phyloP scores from a whole-genome alignment of 371 early-diverging fungal genomes.

The Enterocytospora artemiae region DNA sequence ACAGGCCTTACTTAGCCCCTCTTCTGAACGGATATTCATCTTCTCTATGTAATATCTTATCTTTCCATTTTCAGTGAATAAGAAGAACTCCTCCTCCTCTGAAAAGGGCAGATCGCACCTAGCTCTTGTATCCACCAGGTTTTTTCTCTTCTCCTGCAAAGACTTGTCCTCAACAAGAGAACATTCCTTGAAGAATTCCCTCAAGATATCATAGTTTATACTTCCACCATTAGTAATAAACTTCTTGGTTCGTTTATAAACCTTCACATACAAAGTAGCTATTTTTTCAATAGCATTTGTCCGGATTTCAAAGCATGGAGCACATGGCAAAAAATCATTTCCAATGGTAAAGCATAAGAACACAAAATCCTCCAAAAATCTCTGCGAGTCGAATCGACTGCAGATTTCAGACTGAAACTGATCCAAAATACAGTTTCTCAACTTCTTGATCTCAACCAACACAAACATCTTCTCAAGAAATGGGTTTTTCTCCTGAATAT shows the following conservation, averaged over 20 bases:
- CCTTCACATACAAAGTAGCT: slow-evolving; percentile 21
- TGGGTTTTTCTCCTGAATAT: background rate
- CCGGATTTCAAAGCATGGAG: slow-evolving; percentile 86
- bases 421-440: slow-evolving; percentile 33
- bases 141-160: background rate
- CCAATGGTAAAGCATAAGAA: slow-evolving; percentile 96
- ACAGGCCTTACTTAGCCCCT: slow-evolving; percentile 59
- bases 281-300: slow-evolving; percentile 81
- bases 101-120: slow-evolving; percentile 15
- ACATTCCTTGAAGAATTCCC: slow-evolving; percentile 35
- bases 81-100: slow-evolving; percentile 33
- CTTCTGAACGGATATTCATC: slow-evolving; percentile 37
- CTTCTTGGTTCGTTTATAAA: slow-evolving; percentile 18
- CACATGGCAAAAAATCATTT: slow-evolving; percentile 95
- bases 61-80: slow-evolving; percentile 38
- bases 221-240: slow-evolving; percentile 44
- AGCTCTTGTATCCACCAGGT: slow-evolving; percentile 1
- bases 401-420: slow-evolving; percentile 30
- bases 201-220: slow-evolving; percentile 46
- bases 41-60: slow-evolving; percentile 49
- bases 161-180: slow-evolving; percentile 33
- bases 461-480: slow-evolving; percentile 32
- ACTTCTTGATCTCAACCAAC: slow-evolving; percentile 43
- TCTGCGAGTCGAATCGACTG: slow-evolving; percentile 58
- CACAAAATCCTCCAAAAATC: slow-evolving; percentile 94